Percentiles rank a stretch among this genome's conserved stretches.
These are phyloP conservation scores for Fraxinus xanthoxyloides DNA, from an alignment of 305 asterid species.

Conservation along the genomic window DNA sequence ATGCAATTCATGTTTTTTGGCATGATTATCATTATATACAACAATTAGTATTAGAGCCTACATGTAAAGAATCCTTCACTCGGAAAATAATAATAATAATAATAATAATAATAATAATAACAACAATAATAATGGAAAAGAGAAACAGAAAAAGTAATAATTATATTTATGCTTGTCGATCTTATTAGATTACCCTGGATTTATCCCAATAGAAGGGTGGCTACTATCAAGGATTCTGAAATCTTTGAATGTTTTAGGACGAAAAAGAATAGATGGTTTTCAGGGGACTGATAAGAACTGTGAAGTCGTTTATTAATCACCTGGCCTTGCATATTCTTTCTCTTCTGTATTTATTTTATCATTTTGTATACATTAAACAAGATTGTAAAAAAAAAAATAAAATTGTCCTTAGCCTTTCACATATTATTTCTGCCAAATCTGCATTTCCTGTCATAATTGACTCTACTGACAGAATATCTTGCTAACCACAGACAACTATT, in stretches of 20 bases:
- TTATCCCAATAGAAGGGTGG: too few relatives aligned
- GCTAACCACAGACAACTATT: not conserved
- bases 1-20: too few relatives aligned
- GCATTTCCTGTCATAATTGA: not conserved
- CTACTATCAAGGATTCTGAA: not conserved
- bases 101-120: too few relatives aligned
- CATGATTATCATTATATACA: too few relatives aligned
- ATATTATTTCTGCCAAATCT: not conserved
- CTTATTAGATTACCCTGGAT: too few relatives aligned
- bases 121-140: too few relatives aligned
- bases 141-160: too few relatives aligned
- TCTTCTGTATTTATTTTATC: not conserved
- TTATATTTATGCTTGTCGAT: too few relatives aligned
- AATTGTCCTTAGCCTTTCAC: not conserved
- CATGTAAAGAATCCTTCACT: too few relatives aligned
- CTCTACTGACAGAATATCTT: constrained; percentile 4
- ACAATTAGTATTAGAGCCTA: too few relatives aligned
- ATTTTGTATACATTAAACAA: not conserved
- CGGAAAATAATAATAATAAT: too few relatives aligned
- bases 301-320: not conserved
- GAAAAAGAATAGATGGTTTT: not conserved
- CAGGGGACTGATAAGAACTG: not conserved
- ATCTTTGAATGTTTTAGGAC: not conserved
- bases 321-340: not conserved
- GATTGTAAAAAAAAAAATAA: not conserved